A percentile compares a stretch with the other conserved stretches of the same genome.
These are phyloP conservation scores for Andrographis paniculata DNA, from an alignment of 305 asterid genomes.

Conservation along the genomic window DNA sequence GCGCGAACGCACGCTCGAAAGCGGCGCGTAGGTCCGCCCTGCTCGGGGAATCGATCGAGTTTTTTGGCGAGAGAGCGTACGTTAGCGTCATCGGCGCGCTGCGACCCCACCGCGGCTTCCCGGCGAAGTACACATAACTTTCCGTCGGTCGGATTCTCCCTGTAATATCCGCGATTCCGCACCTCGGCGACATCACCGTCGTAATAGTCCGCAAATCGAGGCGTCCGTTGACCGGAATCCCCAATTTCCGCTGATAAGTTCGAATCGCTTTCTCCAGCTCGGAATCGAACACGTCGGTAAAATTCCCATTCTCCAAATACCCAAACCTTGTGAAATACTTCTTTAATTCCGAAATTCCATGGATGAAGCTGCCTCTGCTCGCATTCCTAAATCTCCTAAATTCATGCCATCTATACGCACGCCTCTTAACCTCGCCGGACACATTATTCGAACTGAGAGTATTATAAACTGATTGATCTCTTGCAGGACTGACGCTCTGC, in stretches of 20 bases:
- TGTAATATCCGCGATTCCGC: constrained; percentile 42
- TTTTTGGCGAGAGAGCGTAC: constrained; percentile 49
- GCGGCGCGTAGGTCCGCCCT: constrained; percentile 26
- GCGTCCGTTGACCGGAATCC: constrained; percentile 36
- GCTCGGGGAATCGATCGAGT: constrained; percentile 33
- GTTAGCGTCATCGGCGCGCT: constrained; percentile 39
- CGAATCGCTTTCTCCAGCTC: constrained; percentile 35
- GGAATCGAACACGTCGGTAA: constrained; percentile 36
- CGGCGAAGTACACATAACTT: constrained; percentile 40
- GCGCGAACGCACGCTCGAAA: constrained; percentile 42
- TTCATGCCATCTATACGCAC: constrained; percentile 32
- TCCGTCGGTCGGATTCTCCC: constrained; percentile 10
- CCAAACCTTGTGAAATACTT: constrained; percentile 47
- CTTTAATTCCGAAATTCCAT: constrained; percentile 49
- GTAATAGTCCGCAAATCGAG: constrained; percentile 35
- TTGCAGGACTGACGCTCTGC: constrained; percentile 29
- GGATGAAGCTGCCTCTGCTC: constrained; percentile 30
- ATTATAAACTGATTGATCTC: constrained; percentile 23
- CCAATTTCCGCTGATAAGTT: constrained; percentile 38
- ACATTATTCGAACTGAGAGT: constrained; percentile 12
- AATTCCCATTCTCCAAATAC: constrained; percentile 23
- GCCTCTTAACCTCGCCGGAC: constrained; percentile 2
- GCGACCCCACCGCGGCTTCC: constrained; percentile 56
- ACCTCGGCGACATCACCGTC: constrained; percentile 43
- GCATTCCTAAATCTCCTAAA: constrained; percentile 31